Conservation (phyloP, 169 alveolate genomes). For the Cyclospora cayetanensis region DNA sequence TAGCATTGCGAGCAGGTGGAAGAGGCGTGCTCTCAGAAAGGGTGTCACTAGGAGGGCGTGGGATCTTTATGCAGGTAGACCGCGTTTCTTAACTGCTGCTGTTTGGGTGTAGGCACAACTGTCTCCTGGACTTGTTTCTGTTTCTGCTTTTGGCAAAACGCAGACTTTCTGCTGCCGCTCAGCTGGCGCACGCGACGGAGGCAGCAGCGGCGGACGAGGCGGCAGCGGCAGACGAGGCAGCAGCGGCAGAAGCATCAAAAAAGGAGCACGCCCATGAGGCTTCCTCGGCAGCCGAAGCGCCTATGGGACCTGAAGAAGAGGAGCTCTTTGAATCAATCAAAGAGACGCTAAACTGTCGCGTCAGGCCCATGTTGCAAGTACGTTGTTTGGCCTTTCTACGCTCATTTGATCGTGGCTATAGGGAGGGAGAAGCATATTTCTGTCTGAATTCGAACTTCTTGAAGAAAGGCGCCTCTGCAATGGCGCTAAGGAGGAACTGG, state of each 20-base stretch:
- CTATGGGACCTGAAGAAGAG: not conserved
- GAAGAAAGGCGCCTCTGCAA: too few species aligned
- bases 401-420: too few species aligned
- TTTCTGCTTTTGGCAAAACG: not conserved
- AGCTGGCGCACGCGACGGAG: not conserved
- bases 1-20: not conserved
- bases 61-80: too few species aligned
- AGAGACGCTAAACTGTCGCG: not conserved
- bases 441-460: too few species aligned
- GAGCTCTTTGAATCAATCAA: constrained; percentile 26
- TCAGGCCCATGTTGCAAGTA: constrained; percentile 53
- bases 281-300: not conserved
- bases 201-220: constrained; percentile 13
- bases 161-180: not conserved
- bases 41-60: too few species aligned
- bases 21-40: too few species aligned
- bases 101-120: not conserved
- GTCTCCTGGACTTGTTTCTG: not conserved
- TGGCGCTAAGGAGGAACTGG: too few species aligned
- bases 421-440: too few species aligned
- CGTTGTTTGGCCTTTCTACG: too few species aligned
- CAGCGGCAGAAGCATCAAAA: not conserved
- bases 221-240: not conserved
- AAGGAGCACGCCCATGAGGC: not conserved
- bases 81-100: not conserved